These are phyloP conservation scores for Amanita phalloides DNA, from an alignment of 768 basidiomycete species.

Conservation along the genomic window DNA sequence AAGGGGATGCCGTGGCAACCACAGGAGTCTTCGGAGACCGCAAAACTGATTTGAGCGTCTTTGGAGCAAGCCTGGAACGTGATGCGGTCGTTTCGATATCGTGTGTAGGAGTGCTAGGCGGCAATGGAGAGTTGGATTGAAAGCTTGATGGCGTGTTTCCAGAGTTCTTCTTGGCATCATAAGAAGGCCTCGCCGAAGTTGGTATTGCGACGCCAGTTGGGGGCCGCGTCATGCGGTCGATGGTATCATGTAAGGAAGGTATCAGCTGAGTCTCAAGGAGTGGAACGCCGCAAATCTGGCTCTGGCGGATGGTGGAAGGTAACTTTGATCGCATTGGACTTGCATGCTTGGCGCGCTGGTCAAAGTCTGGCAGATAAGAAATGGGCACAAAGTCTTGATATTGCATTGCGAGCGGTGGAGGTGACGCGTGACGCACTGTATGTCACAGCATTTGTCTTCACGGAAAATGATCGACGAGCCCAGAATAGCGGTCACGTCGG, in stretches of 20 bases:
- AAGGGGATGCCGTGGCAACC: conserved; percentile 1
- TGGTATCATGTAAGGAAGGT: conserved; percentile 62
- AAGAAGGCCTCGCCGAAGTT: conserved; percentile 4
- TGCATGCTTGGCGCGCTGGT: neutral
- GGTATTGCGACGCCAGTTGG: conserved; percentile 21
- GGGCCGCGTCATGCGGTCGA: conserved; percentile 61
- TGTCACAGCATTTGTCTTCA: too few relatives aligned
- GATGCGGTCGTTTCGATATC: conserved; percentile 16
- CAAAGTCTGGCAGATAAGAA: conserved; percentile 1
- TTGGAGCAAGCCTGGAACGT: conserved; percentile 20
- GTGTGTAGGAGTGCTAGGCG: conserved; percentile 7
- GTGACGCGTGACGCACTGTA: too few relatives aligned
- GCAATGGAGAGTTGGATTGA: conserved; percentile 6
- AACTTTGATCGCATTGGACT: conserved; percentile 6
- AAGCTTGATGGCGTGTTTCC: neutral
- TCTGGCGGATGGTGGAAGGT: conserved; percentile 21
- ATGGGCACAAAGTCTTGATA: conserved; percentile 9
- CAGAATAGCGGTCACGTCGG: neutral
- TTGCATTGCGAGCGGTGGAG: neutral
- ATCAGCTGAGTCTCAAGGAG: conserved; percentile 54
- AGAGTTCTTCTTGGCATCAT: neutral
- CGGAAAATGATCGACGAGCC: too few relatives aligned
- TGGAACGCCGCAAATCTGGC: conserved; percentile 41
- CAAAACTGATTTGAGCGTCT: conserved; percentile 28
- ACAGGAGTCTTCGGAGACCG: conserved; percentile 20